Percentiles rank a stretch among this genome's conserved stretches.
These are phyloP conservation scores for Physaria fendleri DNA, from an alignment of 345 rosid species.

Conservation along the genomic window DNA sequence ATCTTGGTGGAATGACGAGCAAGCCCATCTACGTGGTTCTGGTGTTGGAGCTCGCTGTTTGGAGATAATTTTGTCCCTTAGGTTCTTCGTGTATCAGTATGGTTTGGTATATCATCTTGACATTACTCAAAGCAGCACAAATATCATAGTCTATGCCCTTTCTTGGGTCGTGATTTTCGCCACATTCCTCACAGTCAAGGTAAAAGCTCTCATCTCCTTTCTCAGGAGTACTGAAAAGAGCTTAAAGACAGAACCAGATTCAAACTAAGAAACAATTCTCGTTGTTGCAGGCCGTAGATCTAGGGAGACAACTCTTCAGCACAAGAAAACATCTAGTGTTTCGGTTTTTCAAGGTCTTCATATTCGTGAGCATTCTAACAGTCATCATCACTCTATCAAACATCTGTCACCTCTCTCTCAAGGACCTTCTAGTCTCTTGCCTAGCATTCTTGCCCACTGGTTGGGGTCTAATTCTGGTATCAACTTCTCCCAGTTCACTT, in stretches of 20 bases:
- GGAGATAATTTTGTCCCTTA: conserved; percentile 70
- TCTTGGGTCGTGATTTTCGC: conserved; percentile 91
- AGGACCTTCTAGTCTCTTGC: conserved; percentile 73
- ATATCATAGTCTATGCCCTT: conserved; percentile 76
- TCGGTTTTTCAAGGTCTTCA: conserved; percentile 74
- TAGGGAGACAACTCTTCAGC: conserved; percentile 81
- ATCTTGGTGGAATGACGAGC: conserved; percentile 96
- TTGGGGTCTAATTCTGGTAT: conserved; percentile 93
- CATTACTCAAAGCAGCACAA: conserved; percentile 77
- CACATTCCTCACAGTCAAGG: conserved; percentile 76
- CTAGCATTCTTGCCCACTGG: conserved; percentile 92
- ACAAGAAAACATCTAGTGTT: conserved; percentile 60
- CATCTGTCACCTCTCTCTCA: conserved; percentile 60
- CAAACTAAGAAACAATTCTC: neutral
- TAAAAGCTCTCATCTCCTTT: conserved; percentile 17
- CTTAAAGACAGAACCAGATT: neutral
- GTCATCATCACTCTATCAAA: conserved; percentile 58
- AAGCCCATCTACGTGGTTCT: conserved; percentile 68
- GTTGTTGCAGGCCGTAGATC: conserved; percentile 69
- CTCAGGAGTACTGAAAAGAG: neutral
- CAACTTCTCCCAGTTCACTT: neutral
- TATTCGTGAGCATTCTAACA: conserved; percentile 64
- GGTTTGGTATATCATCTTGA: conserved; percentile 98
- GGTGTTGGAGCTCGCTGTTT: conserved; percentile 66
- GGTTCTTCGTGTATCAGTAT: conserved; percentile 90